A percentile compares a stretch with the other conserved stretches of the same genome.
Conservation (phyloP, 257 asterid genomes). For the Solanum chiquidenum region DNA sequence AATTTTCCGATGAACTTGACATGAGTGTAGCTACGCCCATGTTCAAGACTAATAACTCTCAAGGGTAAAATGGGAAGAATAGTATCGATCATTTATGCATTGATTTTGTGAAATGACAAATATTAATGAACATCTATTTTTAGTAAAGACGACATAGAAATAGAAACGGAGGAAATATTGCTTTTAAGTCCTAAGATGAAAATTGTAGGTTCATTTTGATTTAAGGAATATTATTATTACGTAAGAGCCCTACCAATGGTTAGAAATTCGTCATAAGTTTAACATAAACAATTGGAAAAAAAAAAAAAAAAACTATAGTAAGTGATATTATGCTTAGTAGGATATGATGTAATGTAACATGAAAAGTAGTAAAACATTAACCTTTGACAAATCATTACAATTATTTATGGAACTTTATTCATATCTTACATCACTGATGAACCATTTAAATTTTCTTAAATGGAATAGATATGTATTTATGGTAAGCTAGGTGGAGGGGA, state of each 20-base stretch:
- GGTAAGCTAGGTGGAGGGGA: background rate
- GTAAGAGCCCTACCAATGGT: background rate
- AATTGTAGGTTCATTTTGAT: background rate
- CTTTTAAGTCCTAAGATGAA: background rate
- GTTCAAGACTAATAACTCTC: background rate
- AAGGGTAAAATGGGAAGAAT: background rate
- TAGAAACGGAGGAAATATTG: background rate
- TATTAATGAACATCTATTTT: no score
- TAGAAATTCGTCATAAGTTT: background rate
- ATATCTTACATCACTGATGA: background rate
- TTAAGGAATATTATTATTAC: background rate
- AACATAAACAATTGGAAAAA: background rate
- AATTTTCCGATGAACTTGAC: background rate
- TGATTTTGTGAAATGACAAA: background rate
- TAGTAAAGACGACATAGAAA: no score
- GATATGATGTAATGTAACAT: background rate
- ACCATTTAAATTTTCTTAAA: background rate
- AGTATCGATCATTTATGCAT: background rate
- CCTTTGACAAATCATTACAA: background rate
- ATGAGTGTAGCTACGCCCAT: background rate
- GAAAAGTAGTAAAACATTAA: background rate
- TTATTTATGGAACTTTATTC: background rate
- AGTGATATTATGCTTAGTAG: background rate
- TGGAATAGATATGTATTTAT: background rate
- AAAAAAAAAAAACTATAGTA: background rate